Percentiles rank a stretch among this genome's conserved stretches.
These are phyloP conservation scores for Chaetoceros muelleri DNA, from an alignment of 108 stramenopile genomes.

Conservation along the genomic window DNA sequence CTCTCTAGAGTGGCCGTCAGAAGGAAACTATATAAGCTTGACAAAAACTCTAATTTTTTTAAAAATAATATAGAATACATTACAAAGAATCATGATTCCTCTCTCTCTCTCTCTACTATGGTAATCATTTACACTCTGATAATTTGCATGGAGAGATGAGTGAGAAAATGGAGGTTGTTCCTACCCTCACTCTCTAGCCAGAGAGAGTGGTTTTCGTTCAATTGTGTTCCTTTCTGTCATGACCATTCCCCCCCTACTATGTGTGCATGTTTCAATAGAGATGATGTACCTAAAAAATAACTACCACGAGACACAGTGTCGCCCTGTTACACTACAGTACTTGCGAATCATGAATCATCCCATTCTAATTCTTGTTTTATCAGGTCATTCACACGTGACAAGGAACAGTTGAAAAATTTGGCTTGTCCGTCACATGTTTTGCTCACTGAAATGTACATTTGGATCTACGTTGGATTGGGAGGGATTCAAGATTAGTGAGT, in stretches of 20 bases:
- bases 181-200: too few species aligned
- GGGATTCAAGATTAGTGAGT: neutral
- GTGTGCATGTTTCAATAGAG: neutral
- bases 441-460: conserved; percentile 57
- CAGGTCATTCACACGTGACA: conserved; percentile 3
- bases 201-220: too few species aligned
- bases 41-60: neutral
- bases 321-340: neutral
- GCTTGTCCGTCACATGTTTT: conserved; percentile 46
- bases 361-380: neutral
- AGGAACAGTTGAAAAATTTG: conserved; percentile 67
- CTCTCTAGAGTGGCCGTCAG: too few species aligned
- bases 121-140: neutral
- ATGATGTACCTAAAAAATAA: neutral
- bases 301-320: neutral
- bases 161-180: neutral
- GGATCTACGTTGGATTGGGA: conserved; percentile 22
- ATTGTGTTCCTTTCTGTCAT: too few species aligned
- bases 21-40: neutral
- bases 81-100: neutral
- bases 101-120: neutral
- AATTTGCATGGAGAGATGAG: neutral
- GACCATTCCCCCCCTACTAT: too few species aligned
- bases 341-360: neutral
- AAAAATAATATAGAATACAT: neutral